Evolutionary conservation across 768 basidiomycete genomes (phyloP), one percentile per base, ranked within the genome.

Genomic region (Collybiopsis confluens): DNA sequence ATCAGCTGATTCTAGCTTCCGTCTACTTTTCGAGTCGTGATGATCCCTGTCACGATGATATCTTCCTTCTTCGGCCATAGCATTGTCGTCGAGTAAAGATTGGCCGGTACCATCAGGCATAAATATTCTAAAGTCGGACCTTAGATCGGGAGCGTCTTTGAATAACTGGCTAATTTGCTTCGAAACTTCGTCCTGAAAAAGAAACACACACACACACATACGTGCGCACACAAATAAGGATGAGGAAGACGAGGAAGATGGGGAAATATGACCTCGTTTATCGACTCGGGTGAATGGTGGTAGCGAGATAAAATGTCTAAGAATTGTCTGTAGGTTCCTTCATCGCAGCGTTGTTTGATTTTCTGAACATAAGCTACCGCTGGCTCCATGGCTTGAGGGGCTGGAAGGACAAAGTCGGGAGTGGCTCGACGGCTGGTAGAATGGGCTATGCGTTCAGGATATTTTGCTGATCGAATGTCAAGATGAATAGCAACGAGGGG

Each of bases 331-430:
- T 92, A 92, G 4, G 89, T 93, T 15, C 93, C 92, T 0, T 91
- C 81, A 57, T 96, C 90, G 69, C 92, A 97, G 15, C 93, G 85
- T 55, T 88, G 86, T 68, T 97, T 98, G 70, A 98, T 97, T 71
- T 93, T 93, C 70, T 95, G 93, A 28, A 99, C 93, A 61, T 96
- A 98, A 62, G 92, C 85, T 54, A 98, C 86, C 0, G 97, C 97
- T 16, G 83, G 86, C 59, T 85, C 82, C 38, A 88, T 81, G 21
- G 81, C 71, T 57, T 73, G 75, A 18, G 42, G 49, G 15, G 41
- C 21, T 75, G 76, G 58, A 70, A 61, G 23, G 65, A 62, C 64
- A 69, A 10, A 64, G 45, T 73, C 71, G n/a, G 72, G 72, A 49
- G 73, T 70, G 1, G 62, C 44, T 30, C 49, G 45, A 16, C 27